Base-by-base conservation (phyloP, 2,329 filamentous ascomycete species). In the Colletotrichum tamarilloi region DNA sequence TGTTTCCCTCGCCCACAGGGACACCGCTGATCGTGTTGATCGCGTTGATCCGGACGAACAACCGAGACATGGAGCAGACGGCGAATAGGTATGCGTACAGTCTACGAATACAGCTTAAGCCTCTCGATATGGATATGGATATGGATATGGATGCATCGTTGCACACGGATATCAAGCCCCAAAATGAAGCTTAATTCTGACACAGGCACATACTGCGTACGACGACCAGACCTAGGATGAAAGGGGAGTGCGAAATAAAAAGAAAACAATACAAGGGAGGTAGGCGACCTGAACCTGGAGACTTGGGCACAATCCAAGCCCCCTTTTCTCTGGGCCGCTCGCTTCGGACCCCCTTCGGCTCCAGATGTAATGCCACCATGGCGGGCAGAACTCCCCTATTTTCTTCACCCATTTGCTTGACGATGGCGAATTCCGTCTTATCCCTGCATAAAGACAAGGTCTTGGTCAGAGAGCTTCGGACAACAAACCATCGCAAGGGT, bases 1-100 rank as follows among this genome's bases (percentile, higher is more conserved):
- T 53, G 46, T 58, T 42, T 24, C 38, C 55, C 35, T 58, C 64
- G 12, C 64, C 68, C 63, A 67, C 57, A 24, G 22, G 22, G 49
- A 19, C 32, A 56, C 46, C 64, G 64, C 62, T 67, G 68, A 71
- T 71, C 26, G 26, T 28, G 64, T 16, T 63, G 63, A 71, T 71
- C 68, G 12, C 49, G 63, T 60, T 72, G 69, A 68, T 68, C 65
- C 58, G 64, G 57, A 26, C 46, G 14, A n/a, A 26, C 56, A 71
- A 22, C 62, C 63, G 69, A 62, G 38, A 12, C 49, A 53, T 11
- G 46, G 57, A 38, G 26, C 64, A 26, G n/a, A 38, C 42, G 19
- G 24, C 9, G 14, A 53, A 42, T 28, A 5, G 5, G 14, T 7
- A 16, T 42, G 19, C 38, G 38, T 42, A 19, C 38, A 42, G 32